Base-by-base conservation (phyloP, 2,329 filamentous ascomycete genomes). In the Madurella mycetomatis region DNA sequence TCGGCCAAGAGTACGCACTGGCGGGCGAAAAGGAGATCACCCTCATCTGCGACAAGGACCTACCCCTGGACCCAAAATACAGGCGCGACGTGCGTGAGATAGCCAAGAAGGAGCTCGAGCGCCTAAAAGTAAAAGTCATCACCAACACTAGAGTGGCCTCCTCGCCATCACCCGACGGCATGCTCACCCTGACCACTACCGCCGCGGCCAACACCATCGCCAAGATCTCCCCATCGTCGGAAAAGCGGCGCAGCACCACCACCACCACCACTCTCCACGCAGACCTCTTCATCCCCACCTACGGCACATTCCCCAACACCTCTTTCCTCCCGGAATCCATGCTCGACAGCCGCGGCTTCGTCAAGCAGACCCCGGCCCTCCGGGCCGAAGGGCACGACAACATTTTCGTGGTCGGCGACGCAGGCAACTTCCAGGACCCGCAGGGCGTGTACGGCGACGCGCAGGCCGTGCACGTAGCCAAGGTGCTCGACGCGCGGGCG, bases 281-380 rank as follows among this genome's bases (percentile, higher is more conserved):
- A 0, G 73, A 77, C 60, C 66, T 78, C 0, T 75, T 77, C 62
- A 63, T 82, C 13, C 77, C 78, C 0, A 72, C 76, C 0, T 74
- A 71, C 37, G 79, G 79, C 42, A 55, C 72, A 4, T 48, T 63
- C 0, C 70, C 73, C 53, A 82, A 82, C 66, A 74, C 72, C 56
- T 48, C 53, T 9, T 69, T 65, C 50, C 37, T 68, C 13, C 67
- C 67, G 0, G 12, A 47, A 5, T 13, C 45, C 9, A 49, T 68
- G 61, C 60, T 68, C 16, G 66, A 68, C 60, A 41, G 30, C n/a
- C 46, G 49, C 15, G 60, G 62, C 19, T 60, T 55, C 41, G 59
- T 69, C 17, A 61, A 58, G 39, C 63, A 65, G 48, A 64, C 59
- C 1, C 15, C 45, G 5, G 52, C 46, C 30, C 60, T 68, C 18